A percentile compares a stretch with the other conserved stretches of the same genome.
Evolutionary conservation across 169 alveolate genomes (phyloP).

Genomic region (Cryptosporidium sp.): DNA sequence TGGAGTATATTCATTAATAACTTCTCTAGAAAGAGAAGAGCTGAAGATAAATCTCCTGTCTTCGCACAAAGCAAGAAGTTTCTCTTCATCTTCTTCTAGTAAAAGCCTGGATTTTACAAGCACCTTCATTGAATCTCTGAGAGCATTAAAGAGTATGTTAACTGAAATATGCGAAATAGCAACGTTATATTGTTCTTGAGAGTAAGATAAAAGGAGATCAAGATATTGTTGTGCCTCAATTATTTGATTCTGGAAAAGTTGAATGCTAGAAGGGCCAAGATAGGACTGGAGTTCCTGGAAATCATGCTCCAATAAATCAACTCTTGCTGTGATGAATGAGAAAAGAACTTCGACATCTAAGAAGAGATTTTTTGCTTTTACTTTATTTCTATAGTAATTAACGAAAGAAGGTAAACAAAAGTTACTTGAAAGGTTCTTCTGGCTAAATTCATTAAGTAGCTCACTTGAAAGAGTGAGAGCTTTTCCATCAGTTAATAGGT

Average conservation of each 20-base stretch:
- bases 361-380: slow-evolving; percentile 30
- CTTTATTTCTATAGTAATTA: slow-evolving; percentile 29
- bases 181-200: slow-evolving; percentile 60
- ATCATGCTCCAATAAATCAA: slow-evolving; percentile 51
- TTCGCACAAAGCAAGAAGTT: slow-evolving; percentile 61
- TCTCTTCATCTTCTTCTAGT: slow-evolving; percentile 70
- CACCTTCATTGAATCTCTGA: slow-evolving; percentile 58
- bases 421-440: not conserved
- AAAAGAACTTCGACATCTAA: slow-evolving; percentile 62
- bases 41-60: slow-evolving; percentile 66
- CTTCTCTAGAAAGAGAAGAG: slow-evolving; percentile 65
- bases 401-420: slow-evolving; percentile 13
- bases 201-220: slow-evolving; percentile 34
- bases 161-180: slow-evolving; percentile 71
- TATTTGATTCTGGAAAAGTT: slow-evolving; percentile 65
- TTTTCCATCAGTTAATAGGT: not conserved
- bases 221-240: slow-evolving; percentile 71
- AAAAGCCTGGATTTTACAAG: slow-evolving; percentile 69
- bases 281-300: slow-evolving; percentile 70
- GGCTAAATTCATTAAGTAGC: not conserved
- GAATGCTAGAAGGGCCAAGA: slow-evolving; percentile 45
- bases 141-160: slow-evolving; percentile 60
- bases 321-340: slow-evolving; percentile 55
- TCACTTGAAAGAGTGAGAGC: slow-evolving; percentile 2
- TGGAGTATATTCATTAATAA: slow-evolving; percentile 50